Conservation (phyloP, 148 eudicot species). For the Vaccinium myrtillus region DNA sequence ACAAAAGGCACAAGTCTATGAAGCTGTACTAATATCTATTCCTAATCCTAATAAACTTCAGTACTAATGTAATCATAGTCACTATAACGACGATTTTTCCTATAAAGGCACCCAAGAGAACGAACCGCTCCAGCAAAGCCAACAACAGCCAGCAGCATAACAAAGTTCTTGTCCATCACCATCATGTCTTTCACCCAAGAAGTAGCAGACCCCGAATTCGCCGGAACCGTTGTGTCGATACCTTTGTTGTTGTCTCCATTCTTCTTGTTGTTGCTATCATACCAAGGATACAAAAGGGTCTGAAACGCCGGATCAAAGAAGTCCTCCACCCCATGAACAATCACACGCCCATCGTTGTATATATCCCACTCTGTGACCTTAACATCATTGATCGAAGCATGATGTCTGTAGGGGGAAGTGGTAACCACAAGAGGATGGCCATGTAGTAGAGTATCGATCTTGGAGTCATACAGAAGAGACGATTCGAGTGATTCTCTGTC, state of each 20-base stretch:
- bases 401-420: neutral
- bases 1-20: neutral
- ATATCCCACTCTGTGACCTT: no score
- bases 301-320: constrained; percentile 4
- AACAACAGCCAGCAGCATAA: neutral
- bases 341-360: neutral
- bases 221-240: neutral
- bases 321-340: neutral
- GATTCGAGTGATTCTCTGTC: neutral
- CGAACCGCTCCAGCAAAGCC: neutral
- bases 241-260: neutral
- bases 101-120: neutral
- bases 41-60: neutral
- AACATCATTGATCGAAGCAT: neutral
- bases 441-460: neutral
- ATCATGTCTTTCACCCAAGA: neutral
- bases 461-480: neutral
- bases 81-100: neutral
- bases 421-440: neutral
- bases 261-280: neutral
- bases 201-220: neutral
- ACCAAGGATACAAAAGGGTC: constrained; percentile 1
- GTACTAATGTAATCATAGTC: neutral
- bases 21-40: neutral
- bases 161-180: neutral